Base-by-base conservation (phyloP, 2,329 filamentous ascomycete species). In the Ophiostoma sp. region DNA sequence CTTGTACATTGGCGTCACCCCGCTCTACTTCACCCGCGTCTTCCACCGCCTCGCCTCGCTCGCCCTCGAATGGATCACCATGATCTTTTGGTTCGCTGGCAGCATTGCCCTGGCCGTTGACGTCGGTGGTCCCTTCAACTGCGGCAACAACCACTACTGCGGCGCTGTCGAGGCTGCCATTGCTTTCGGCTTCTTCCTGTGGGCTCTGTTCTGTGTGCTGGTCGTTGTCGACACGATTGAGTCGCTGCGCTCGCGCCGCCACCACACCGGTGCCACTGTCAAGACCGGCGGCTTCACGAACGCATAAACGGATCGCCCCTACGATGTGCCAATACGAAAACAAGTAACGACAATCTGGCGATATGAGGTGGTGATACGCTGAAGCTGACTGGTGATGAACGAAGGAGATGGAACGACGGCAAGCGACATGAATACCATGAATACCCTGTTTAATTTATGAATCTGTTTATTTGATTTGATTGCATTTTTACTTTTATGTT, bases 21-120 rank as follows among this genome's bases (percentile, higher is more conserved):
- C 93, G 0, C 83, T 88, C 59, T 90, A 90, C 82, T 84, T 90
- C 78, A 85, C 87, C 3, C 83, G 84, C 31, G 78, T 89, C 12
- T 90, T 90, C 78, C 89, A 93, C 81, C 87, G 86, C 70, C 88
- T 89, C 69, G 89, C 86, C 61, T 88, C 94, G 19, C 84, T 95
- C 22, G 90, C 78, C 1, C 85, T 93, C 42, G 92, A 97, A 78
- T 85, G 84, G 64, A 77, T 96, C 31, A 96, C 93, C 11, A 91
- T 92, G 83, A 86, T 97, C 73, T 97, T 97, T 85, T 97, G 94
- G 94, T 96, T 98, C 79, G 91, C 92, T 0, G 94, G 93, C 7
- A 92, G 94, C 78, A 90, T 97, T 76, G 93, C 93, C 0, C 82
- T 95, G 12, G 93, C 92, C 0, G 91, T 90, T 25, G 85, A 85